Evolutionary conservation across 371 early-diverging fungal genomes (phyloP).

Genomic region (Apophysomyces trapeziformis): DNA sequence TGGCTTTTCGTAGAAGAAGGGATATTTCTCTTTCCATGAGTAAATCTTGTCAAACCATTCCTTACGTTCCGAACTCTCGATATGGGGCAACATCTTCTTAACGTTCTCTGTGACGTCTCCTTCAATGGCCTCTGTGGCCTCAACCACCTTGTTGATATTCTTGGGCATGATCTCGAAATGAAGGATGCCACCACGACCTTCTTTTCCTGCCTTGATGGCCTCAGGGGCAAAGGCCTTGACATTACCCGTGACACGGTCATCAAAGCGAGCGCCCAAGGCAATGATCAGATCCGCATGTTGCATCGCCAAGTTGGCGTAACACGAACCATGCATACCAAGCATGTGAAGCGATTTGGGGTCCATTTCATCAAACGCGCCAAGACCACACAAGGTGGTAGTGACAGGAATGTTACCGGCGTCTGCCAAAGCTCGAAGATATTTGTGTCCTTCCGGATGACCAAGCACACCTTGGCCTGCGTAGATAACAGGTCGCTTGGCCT

Average conservation of each 20-base stretch:
- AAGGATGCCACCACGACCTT: constrained; percentile 93
- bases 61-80: constrained; percentile 69
- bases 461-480: constrained; percentile 95
- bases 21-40: constrained; percentile 90
- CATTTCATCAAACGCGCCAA: constrained; percentile 92
- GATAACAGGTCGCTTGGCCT: constrained; percentile 90
- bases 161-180: constrained; percentile 99
- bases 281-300: constrained; percentile 94
- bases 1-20: constrained; percentile 77
- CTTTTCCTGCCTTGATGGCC: constrained; percentile 85
- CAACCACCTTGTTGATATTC: constrained; percentile 97
- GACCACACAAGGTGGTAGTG: constrained; percentile 91
- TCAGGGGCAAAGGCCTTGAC: constrained; percentile 89
- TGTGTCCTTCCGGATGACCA: constrained; percentile 81
- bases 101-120: constrained; percentile 93
- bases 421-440: constrained; percentile 78
- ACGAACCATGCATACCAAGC: constrained; percentile 98
- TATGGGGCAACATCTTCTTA: constrained; percentile 74
- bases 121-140: constrained; percentile 89
- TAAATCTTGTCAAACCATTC: constrained; percentile 84
- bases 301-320: constrained; percentile 97
- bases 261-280: constrained; percentile 97
- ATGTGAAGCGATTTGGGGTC: constrained; percentile 92
- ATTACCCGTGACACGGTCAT: constrained; percentile 97
- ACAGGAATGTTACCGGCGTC: constrained; percentile 92